Evolutionary conservation across 2,329 filamentous ascomycete genomes (phyloP).

Genomic region (Colletotrichum eleusines): DNA sequence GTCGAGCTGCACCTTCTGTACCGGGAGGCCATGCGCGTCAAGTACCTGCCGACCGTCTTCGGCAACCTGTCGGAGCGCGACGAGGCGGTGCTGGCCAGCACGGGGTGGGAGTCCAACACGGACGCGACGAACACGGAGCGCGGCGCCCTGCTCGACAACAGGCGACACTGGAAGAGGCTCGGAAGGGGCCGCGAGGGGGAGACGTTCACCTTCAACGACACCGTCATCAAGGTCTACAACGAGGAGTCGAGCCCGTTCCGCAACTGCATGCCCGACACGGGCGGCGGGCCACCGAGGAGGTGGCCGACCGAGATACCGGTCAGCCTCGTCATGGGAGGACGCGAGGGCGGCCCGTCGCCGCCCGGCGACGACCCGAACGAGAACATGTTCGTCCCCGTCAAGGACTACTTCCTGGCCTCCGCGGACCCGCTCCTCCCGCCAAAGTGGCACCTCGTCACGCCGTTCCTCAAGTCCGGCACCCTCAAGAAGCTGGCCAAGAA

Average conservation of each 20-base stretch:
- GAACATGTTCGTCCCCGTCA: conserved; percentile 47
- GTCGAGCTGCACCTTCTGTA: conserved; percentile 35
- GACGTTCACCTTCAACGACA: conserved; percentile 46
- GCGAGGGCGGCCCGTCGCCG: conserved; percentile 15
- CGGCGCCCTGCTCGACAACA: conserved; percentile 41
- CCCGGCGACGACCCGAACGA: conserved; percentile 16
- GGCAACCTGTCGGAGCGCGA: conserved; percentile 13
- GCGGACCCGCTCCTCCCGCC: conserved; percentile 8
- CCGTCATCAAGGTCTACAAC: conserved; percentile 50
- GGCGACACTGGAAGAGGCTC: conserved; percentile 46
- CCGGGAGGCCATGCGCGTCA: conserved; percentile 32
- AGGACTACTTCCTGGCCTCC: conserved; percentile 49
- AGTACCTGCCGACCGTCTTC: conserved; percentile 39
- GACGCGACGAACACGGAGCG: conserved; percentile 7
- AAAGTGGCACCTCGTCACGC: conserved; percentile 49
- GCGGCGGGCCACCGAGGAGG: conserved; percentile 26
- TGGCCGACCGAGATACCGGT: conserved; percentile 52
- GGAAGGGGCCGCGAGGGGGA: conserved; percentile 50
- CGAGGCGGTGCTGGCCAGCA: conserved; percentile 14
- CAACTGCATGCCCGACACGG: conserved; percentile 47
- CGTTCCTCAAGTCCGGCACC: conserved; percentile 46
- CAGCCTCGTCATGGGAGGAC: conserved; percentile 48
- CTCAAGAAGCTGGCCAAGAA: conserved; percentile 45
- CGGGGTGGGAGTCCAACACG: conserved; percentile 12
- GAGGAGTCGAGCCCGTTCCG: conserved; percentile 47